Evolutionary conservation across 2,329 filamentous ascomycete species (phyloP).

Genomic region (Ophioceras dolichostomum): DNA sequence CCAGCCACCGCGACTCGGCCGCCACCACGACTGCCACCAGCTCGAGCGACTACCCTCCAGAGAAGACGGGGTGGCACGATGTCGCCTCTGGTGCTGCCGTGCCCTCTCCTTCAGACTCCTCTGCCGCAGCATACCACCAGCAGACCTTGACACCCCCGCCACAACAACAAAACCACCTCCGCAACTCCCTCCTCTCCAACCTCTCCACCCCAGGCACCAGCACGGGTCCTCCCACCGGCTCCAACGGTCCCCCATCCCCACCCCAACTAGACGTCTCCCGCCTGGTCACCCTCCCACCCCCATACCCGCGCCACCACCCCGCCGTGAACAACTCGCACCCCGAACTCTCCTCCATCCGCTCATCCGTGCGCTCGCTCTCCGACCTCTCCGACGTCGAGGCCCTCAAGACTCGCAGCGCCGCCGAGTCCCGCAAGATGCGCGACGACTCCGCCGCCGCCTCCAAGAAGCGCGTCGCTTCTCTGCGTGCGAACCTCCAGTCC

Average conservation of each 20-base stretch:
- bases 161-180: too few relatives aligned
- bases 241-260: slow-evolving; percentile 15
- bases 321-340: slow-evolving; percentile 95
- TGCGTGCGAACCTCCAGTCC: slow-evolving; percentile 64
- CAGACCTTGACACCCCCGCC: slow-evolving; percentile 30
- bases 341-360: slow-evolving; percentile 67
- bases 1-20: not conserved
- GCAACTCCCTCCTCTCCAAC: slow-evolving; percentile 26
- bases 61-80: slow-evolving; percentile 44
- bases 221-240: too few relatives aligned
- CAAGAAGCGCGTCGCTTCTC: slow-evolving; percentile 43
- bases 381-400: slow-evolving; percentile 60
- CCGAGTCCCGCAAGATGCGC: slow-evolving; percentile 43
- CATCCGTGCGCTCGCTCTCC: slow-evolving; percentile 58
- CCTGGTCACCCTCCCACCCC: slow-evolving; percentile 82
- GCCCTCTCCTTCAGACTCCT: too few relatives aligned
- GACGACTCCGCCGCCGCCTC: slow-evolving; percentile 40
- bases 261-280: slow-evolving; percentile 67
- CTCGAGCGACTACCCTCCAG: slow-evolving; percentile 37
- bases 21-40: slow-evolving; percentile 18
- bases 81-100: slow-evolving; percentile 13
- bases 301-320: slow-evolving; percentile 88
- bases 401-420: slow-evolving; percentile 50
- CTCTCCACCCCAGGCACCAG: slow-evolving; percentile 30
- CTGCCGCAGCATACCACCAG: too few relatives aligned